These are phyloP conservation scores for Aspergillus biplanus DNA, from an alignment of 495 filamentous ascomycete genomes.

Conservation along the genomic window DNA sequence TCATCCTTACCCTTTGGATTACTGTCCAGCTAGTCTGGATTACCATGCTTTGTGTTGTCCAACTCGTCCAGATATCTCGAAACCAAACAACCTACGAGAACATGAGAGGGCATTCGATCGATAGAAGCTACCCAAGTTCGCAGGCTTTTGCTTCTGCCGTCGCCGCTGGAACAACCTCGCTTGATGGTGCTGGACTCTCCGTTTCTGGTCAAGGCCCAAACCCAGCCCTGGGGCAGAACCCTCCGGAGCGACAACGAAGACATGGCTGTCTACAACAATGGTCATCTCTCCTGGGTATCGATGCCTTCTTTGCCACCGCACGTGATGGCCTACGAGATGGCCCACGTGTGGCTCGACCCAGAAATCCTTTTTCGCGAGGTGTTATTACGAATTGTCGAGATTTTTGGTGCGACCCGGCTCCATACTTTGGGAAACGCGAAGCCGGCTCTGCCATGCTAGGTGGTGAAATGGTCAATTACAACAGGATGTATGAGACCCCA, in stretches of 20 bases:
- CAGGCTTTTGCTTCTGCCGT: slow-evolving; percentile 76
- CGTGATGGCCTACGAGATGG: slow-evolving; percentile 63
- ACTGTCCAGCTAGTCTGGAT: slow-evolving; percentile 89
- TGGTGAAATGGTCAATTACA: slow-evolving; percentile 82
- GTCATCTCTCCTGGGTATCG: slow-evolving; percentile 83
- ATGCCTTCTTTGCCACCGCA: slow-evolving; percentile 87
- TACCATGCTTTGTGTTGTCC: slow-evolving; percentile 90
- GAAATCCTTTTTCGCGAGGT: slow-evolving; percentile 85
- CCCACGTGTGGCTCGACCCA: slow-evolving; percentile 50
- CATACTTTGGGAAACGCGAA: slow-evolving; percentile 74
- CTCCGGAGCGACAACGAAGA: slow-evolving; percentile 48
- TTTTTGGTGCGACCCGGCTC: slow-evolving; percentile 91
- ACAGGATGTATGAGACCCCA: slow-evolving; percentile 85
- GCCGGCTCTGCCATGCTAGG: slow-evolving; percentile 75
- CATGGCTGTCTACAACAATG: slow-evolving; percentile 74
- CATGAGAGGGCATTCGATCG: slow-evolving; percentile 70
- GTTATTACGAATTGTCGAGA: slow-evolving; percentile 86
- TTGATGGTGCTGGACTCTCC: slow-evolving; percentile 71
- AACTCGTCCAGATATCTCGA: slow-evolving; percentile 85
- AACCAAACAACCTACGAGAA: slow-evolving; percentile 96
- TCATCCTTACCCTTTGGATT: slow-evolving; percentile 77
- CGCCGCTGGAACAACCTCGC: slow-evolving; percentile 68
- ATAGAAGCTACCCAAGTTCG: slow-evolving; percentile 58
- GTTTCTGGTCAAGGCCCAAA: slow-evolving; percentile 55
- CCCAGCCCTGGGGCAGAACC: slow-evolving; percentile 40